These are phyloP conservation scores for Rhodomyrtus psidioides DNA, from an alignment of 441 rosid species.

Conservation along the genomic window DNA sequence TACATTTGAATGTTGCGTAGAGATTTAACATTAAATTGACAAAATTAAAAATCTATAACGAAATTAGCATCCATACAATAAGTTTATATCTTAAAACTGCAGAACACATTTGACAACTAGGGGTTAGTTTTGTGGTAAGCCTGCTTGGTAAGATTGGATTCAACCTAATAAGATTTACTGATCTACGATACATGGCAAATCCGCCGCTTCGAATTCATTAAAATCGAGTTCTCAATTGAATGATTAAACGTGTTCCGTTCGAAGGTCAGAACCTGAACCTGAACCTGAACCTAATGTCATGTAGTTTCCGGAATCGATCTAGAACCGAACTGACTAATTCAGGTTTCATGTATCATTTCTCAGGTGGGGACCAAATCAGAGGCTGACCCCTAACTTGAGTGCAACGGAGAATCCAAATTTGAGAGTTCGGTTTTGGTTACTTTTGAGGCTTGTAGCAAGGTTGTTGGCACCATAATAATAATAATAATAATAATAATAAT, in stretches of 20 bases:
- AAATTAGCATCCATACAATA: no score
- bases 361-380: not conserved
- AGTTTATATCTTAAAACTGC: no score
- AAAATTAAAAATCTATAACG: no score
- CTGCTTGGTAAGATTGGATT: not conserved
- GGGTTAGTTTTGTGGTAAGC: not conserved
- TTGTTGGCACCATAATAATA: not conserved
- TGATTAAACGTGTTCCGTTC: not conserved
- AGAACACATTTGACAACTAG: not conserved
- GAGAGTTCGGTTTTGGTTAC: not conserved
- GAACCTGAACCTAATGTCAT: not conserved
- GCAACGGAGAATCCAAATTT: not conserved
- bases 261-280: not conserved
- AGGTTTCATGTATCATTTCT: not conserved
- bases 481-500: no score
- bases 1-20: no score
- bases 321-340: not conserved
- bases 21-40: no score
- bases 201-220: not conserved
- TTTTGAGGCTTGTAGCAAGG: not conserved
- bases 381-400: not conserved
- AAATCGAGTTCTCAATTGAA: not conserved
- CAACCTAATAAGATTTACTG: not conserved
- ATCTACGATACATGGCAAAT: not conserved
- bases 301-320: not conserved